Evolutionary conservation across 192 early-diverging fungal species (phyloP), one percentile per base, ranked within the genome.

Genomic region (Umbelopsis sp.): DNA sequence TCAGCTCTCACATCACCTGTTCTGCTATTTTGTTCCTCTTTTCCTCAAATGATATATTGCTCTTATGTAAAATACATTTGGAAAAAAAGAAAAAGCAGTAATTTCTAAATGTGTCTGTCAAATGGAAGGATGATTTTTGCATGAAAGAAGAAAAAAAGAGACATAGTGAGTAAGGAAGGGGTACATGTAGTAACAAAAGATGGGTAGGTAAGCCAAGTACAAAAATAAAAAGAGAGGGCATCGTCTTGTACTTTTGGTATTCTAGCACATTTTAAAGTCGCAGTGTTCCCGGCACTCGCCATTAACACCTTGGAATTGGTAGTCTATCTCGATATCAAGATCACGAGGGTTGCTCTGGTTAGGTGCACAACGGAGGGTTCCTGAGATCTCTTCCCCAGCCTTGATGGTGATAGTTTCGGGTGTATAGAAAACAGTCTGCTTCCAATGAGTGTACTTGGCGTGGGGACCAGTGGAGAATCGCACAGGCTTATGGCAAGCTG

Each of bases 381-480:
- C 86, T 68, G 69, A 90, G 83, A 77, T 83, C 65, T 72, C 36
- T 53, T 95, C 95, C 50, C 93, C 91, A 54, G 86, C 81, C 69
- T 92, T 90, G 62, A 90, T 86, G 36, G 85, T 91, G 75, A 92
- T 71, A 20, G 87, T 83, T 70, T 94, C 88, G 29, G 80, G 81
- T 52, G 94, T 91, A 77, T 98, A 96, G 81, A 99, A 98, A 45
- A 99, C 95, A 29, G 98, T 98, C 84, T 99, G 97, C 83, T 98
- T 98, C 98, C 98, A 99, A 77, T 99, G 98, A n/a, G 98, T 99
- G 86, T 97, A 91, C 81, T 88, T 82, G 74, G 86, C 82, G 73
- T 93, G 88, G 6, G 94, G 91, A 36, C 97, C 86, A 69, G 97
- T 91, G 77, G 94, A 82, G 80, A 95, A 87, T 50, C 81, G 80